Conservation (phyloP, 169 alveolate species). For the Hepatocystis sp. region DNA sequence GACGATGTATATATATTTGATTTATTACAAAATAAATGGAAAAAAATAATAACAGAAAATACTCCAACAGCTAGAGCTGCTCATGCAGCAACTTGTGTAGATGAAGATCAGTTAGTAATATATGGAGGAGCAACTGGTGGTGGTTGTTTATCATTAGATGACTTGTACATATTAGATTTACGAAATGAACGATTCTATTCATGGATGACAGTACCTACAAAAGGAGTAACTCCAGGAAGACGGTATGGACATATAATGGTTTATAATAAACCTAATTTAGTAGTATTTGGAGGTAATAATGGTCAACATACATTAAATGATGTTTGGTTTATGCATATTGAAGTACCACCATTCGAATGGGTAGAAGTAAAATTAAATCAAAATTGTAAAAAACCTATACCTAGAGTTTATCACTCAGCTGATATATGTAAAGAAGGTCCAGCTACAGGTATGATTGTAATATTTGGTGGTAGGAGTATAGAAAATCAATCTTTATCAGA, state of each 20-base stretch:
- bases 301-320: constrained; percentile 96
- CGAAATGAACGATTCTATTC: constrained; percentile 93
- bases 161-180: constrained; percentile 95
- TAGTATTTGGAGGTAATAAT: constrained; percentile 99
- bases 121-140: constrained; percentile 99
- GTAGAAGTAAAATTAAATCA: constrained; percentile 90
- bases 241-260: constrained; percentile 99
- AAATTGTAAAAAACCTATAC: constrained; percentile 91
- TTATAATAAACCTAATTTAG: constrained; percentile 95
- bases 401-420: constrained; percentile 95
- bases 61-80: constrained; percentile 99
- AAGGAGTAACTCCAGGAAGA: constrained; percentile 98
- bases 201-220: constrained; percentile 98
- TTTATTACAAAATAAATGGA: constrained; percentile 90
- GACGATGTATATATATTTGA: constrained; percentile 96
- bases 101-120: constrained; percentile 94
- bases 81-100: constrained; percentile 99
- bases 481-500: constrained; percentile 96
- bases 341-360: constrained; percentile 98
- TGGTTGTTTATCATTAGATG: constrained; percentile 98
- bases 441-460: constrained; percentile 99
- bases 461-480: constrained; percentile 98
- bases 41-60: constrained; percentile 89
- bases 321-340: constrained; percentile 98
- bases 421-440: constrained; percentile 96